Base-by-base conservation (phyloP, 306 rosid species). In the Glycine tomentella region DNA sequence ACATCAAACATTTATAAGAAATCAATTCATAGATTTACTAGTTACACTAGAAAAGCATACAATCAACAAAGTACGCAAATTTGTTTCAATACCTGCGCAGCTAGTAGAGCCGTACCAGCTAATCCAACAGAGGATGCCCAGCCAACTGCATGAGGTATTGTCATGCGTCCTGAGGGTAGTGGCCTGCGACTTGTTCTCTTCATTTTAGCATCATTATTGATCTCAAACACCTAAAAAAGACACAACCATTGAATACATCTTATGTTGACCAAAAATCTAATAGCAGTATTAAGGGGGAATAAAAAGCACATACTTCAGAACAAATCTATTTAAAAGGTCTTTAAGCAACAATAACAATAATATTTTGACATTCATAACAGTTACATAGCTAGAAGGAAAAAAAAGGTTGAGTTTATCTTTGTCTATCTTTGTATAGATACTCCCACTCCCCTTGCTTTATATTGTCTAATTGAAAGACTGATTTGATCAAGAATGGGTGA, bases 131-230 rank as follows among this genome's bases (percentile, higher is more conserved):
- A 53, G 53, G 89, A 86, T 78, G 98, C 99, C 94, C 95, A 93
- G 65, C 86, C 70, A 64, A 87, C 78, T 10, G 98, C 99, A 85
- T 95, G 99, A 76, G 93, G 86, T 64, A 38, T 58, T 31, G 96
- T 82, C 73, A 95, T 90, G 84, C 99, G 94, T 20, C 97, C 99
- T 3, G 99, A 91, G 69, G 99, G 99, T 51, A 95, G 87, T 17
- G 99, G 97, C 88, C 99, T 90, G 58, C 58, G 78, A 78, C 46
- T 80, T 1, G 98, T 95, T 86, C 99, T 91, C 84, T 87, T 95
- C 99, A 93, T 95, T 88, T 88, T 90, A 59, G 94, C 98, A 87
- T 93, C 99, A 86, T 93, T 91, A 2, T 75, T 78, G 56, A 88
- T 83, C 88, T 95, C 98, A 65, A 93, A 93, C 63, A 91, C 95